Evolutionary conservation across 805 yeast species (phyloP).

Genomic region (Schwanniomyces occidentalis): DNA sequence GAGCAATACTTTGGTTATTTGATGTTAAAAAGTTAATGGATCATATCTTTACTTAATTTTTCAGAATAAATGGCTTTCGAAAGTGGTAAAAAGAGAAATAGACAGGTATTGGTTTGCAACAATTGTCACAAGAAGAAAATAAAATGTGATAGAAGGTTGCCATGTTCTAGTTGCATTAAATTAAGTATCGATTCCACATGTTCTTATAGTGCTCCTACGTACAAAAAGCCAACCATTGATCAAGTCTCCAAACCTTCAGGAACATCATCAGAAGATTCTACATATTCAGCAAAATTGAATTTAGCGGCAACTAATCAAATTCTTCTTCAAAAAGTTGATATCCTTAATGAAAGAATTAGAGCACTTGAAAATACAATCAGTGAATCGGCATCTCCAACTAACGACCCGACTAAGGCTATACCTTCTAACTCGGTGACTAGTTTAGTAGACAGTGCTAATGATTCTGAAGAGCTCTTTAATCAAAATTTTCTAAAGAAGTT

Average conservation of each 20-base stretch:
- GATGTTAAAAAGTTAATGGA: too few relatives aligned
- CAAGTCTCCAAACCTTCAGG: not conserved
- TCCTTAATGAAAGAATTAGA: slow-evolving; percentile 1
- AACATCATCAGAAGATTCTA: too few relatives aligned
- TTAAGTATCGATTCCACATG: slow-evolving; percentile 6
- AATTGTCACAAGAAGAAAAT: slow-evolving; percentile 49
- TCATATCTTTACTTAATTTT: too few relatives aligned
- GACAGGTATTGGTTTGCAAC: slow-evolving; percentile 47
- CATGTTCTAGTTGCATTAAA: slow-evolving; percentile 26
- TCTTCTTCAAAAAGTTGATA: slow-evolving; percentile 2
- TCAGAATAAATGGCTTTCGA: not conserved
- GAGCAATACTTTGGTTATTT: too few relatives aligned
- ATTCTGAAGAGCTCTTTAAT: not conserved
- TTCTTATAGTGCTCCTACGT: slow-evolving; percentile 4
- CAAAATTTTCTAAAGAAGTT: not conserved
- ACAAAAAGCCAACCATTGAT: not conserved
- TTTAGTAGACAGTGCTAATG: not conserved
- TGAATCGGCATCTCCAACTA: not conserved
- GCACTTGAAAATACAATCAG: not conserved
- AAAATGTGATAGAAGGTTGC: slow-evolving; percentile 38
- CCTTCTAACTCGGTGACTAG: not conserved
- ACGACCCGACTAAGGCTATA: not conserved
- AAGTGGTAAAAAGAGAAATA: slow-evolving; percentile 33
- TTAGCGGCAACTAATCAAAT: not conserved
- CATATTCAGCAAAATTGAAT: not conserved